These are phyloP conservation scores for Pyrenula massariospora DNA, from an alignment of 495 filamentous ascomycete genomes.

Conservation along the genomic window DNA sequence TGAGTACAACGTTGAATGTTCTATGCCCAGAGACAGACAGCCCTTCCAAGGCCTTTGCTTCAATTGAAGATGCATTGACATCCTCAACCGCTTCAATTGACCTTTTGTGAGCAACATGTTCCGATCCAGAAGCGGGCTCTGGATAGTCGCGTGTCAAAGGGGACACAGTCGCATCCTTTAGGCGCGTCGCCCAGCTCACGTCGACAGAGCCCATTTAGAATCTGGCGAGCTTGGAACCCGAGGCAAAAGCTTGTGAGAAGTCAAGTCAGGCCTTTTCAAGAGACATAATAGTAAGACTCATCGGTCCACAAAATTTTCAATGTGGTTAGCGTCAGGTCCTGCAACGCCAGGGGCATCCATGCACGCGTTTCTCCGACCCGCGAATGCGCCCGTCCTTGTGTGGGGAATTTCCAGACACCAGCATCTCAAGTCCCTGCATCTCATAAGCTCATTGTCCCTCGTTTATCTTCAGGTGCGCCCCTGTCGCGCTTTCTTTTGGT, in stretches of 20 bases:
- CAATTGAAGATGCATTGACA: slow-evolving; percentile 23
- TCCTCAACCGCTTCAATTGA: slow-evolving; percentile 38
- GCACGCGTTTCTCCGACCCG: not conserved
- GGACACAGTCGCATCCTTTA: slow-evolving; percentile 36
- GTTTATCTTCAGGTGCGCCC: not conserved
- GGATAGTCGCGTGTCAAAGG: slow-evolving; percentile 40
- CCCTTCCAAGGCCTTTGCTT: slow-evolving; percentile 27
- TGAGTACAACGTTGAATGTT: slow-evolving; percentile 32
- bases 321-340: not conserved
- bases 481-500: not conserved
- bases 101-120: slow-evolving; percentile 22
- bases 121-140: slow-evolving; percentile 18
- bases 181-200: slow-evolving; percentile 28
- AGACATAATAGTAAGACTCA: no score
- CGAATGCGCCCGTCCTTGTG: no score
- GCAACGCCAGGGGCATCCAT: not conserved
- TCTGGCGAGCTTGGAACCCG: no score
- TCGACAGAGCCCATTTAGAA: not conserved
- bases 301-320: no score
- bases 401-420: not conserved
- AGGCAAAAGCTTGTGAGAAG: no score
- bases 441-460: not conserved
- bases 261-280: no score
- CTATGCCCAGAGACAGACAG: slow-evolving; percentile 24
- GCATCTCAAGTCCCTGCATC: not conserved